Evolutionary conservation across 164 flowering plant genomes (phyloP), one percentile per base, ranked within the genome.

Genomic region (Magnolia sinica): DNA sequence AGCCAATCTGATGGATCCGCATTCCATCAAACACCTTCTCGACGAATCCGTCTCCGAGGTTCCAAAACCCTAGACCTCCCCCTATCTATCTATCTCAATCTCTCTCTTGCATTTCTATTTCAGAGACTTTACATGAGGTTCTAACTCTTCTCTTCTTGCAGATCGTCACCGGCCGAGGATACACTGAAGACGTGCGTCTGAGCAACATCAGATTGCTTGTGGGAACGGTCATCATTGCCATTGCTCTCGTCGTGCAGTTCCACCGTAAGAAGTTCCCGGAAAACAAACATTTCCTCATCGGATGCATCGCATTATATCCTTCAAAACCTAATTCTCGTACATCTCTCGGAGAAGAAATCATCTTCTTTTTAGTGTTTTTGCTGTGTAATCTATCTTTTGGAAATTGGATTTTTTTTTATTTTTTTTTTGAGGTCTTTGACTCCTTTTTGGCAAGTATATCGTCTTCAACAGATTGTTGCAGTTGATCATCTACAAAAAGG

Each of bases 31-130:
- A 76, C 89, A 92, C 84, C 31, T 91, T 74, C 94, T 96, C 70
- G 99, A 96, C 77, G 97, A 96, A 79, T 83, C 94, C 4, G 94
- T 90, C 71, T 76, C 91, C 1, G 98, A 96, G 94, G 99, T 96
- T 50, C 22, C 10, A 2, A 22, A 68, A 23, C 50, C 74, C 50
- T 52, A 23, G 64, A 77, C 67, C 74, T 76, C 45, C 61, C 74
- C 55, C 68, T 58, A 0, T 24, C 20, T 64, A 45, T 20, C 18
- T 8, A 58, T 19, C 24, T 71, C 71, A 45, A 7, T 37, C 45
- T 37, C 45, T 37, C 64, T 5, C 31, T 13, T 37, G 50, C 51
- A 50, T 8, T 72, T 51, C 0, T 58, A 4, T 68, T 72, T 6
- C 65, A 37, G 45, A 37, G 45, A 37, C 5, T 37, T 37, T 37